phyloP scores from a whole-genome alignment of 1,284 basidiomycete genomes.

The Ceratorhiza oryzae-sativae region DNA sequence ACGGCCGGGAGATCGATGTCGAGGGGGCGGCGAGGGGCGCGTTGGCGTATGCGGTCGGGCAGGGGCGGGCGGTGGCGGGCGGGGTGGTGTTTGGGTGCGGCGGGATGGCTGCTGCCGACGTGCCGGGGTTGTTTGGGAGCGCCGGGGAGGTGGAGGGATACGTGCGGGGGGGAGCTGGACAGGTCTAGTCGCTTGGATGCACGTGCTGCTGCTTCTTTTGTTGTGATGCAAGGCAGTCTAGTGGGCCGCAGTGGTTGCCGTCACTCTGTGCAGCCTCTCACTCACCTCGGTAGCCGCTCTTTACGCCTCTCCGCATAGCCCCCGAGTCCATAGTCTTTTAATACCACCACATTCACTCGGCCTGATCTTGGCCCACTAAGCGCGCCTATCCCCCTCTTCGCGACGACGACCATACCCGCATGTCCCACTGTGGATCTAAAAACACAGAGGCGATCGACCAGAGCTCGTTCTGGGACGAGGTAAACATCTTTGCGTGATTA shows the following conservation, averaged over 20 bases:
- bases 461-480: slow-evolving; percentile 62
- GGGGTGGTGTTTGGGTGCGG: slow-evolving; percentile 13
- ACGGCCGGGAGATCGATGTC: slow-evolving; percentile 16
- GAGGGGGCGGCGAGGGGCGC: slow-evolving; percentile 6
- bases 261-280: background rate
- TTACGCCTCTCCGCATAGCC: too few relatives aligned
- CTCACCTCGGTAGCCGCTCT: background rate
- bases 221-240: background rate
- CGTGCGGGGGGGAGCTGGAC: slow-evolving; percentile 10
- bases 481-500: background rate
- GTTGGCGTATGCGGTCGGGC: slow-evolving; percentile 16
- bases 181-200: background rate
- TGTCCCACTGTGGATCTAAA: slow-evolving; percentile 58
- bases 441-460: slow-evolving; percentile 64
- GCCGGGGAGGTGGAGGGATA: slow-evolving; percentile 18
- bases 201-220: background rate
- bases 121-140: background rate
- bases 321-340: too few relatives aligned
- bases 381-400: background rate
- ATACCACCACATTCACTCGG: too few relatives aligned
- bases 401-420: slow-evolving; percentile 3
- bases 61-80: slow-evolving; percentile 8
- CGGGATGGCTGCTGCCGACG: background rate
- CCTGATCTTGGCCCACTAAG: background rate
- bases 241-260: background rate